These are phyloP conservation scores for Scalesia atractyloides DNA, from an alignment of 129 eudicot genomes.

Conservation along the genomic window DNA sequence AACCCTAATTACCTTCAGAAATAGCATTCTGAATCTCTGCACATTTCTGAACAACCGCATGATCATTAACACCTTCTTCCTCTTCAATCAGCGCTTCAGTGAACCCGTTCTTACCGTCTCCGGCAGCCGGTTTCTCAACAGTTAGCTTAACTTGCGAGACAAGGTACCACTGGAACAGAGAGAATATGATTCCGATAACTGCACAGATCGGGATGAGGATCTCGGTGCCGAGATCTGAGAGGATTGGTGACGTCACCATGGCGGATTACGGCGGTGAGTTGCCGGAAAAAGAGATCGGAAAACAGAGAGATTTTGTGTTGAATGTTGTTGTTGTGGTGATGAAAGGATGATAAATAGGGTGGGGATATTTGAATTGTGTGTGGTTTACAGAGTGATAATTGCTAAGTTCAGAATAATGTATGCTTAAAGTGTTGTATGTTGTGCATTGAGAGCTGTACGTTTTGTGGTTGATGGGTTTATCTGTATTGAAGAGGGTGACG, in stretches of 20 bases:
- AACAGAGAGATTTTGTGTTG: slow-evolving; percentile 18
- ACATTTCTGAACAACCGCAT: slow-evolving; percentile 54
- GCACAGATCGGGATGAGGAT: slow-evolving; percentile 66
- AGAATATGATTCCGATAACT: slow-evolving; percentile 57
- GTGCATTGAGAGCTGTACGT: neutral
- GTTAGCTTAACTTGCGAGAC: slow-evolving; percentile 60
- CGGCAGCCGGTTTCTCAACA: slow-evolving; percentile 22
- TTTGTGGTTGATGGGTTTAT: neutral
- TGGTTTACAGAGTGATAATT: slow-evolving; percentile 17
- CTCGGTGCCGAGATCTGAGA: slow-evolving; percentile 66
- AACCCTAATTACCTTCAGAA: slow-evolving; percentile 51
- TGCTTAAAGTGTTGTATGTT: neutral
- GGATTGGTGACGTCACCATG: slow-evolving; percentile 46
- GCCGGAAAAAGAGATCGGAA: slow-evolving; percentile 16
- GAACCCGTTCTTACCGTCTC: slow-evolving; percentile 45
- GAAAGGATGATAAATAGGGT: slow-evolving; percentile 31
- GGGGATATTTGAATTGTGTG: slow-evolving; percentile 30
- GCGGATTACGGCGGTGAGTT: slow-evolving; percentile 13
- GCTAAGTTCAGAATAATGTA: neutral
- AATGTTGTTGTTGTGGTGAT: slow-evolving; percentile 22
- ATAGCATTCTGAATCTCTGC: slow-evolving; percentile 75
- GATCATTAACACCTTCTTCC: slow-evolving; percentile 62
- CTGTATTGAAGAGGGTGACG: too few relatives aligned
- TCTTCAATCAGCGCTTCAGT: slow-evolving; percentile 61
- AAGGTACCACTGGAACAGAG: slow-evolving; percentile 62